phyloP scores from a whole-genome alignment of 2,329 filamentous ascomycete genomes.

The Xylaria sp. region DNA sequence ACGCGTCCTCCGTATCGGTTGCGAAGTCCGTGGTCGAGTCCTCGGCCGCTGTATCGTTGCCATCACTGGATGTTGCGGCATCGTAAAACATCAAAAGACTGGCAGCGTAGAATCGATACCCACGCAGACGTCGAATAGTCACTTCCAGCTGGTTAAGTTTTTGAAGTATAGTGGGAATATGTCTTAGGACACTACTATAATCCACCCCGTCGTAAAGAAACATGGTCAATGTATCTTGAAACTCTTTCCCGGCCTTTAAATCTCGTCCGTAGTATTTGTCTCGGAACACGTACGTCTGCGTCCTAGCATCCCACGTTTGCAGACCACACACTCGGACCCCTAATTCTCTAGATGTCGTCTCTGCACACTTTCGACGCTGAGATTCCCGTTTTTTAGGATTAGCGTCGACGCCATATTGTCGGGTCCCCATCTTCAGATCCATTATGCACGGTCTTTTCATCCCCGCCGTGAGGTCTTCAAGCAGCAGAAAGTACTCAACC shows the following conservation, averaged over 20 bases:
- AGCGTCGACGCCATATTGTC: conserved; percentile 94
- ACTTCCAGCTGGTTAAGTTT: conserved; percentile 85
- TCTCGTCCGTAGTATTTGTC: conserved; percentile 97
- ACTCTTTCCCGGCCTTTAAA: conserved; percentile 86
- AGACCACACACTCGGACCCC: conserved; percentile 95
- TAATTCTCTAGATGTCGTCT: conserved; percentile 89
- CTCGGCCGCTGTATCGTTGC: conserved; percentile 62
- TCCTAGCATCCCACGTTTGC: conserved; percentile 91
- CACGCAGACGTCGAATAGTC: conserved; percentile 80
- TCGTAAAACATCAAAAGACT: conserved; percentile 97
- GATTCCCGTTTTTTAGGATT: conserved; percentile 91
- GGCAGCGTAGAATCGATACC: conserved; percentile 95
- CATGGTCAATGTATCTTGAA: conserved; percentile 85
- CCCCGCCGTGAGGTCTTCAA: conserved; percentile 94
- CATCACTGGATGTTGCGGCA: conserved; percentile 71
- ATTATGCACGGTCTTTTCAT: conserved; percentile 98
- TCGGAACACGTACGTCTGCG: conserved; percentile 89
- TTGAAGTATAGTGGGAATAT: conserved; percentile 86
- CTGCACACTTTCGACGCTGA: conserved; percentile 90
- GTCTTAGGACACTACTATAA: conserved; percentile 79
- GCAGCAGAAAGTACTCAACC: conserved; percentile 89
- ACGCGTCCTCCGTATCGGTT: conserved; percentile 67
- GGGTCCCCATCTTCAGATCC: conserved; percentile 98
- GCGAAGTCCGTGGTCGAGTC: conserved; percentile 68
- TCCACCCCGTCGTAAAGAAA: conserved; percentile 93